Percentiles rank a stretch among this genome's conserved stretches.
Conservation (phyloP, 2,329 filamentous ascomycete genomes). For the Hypoxylon sp. region DNA sequence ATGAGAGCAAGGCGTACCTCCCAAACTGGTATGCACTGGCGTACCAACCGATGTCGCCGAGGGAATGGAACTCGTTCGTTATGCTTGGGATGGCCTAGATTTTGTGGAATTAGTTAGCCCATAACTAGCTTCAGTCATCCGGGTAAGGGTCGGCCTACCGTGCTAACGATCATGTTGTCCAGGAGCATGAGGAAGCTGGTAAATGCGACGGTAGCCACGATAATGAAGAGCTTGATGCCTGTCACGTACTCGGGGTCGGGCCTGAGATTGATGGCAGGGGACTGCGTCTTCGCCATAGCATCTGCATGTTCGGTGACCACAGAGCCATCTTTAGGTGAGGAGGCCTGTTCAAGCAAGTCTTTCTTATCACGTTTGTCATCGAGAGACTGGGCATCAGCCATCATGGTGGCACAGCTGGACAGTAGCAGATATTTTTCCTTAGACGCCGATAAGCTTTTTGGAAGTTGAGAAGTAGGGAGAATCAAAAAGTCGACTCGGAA, state of each 20-base stretch:
- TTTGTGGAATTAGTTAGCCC: neutral
- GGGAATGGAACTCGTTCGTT: slow-evolving; percentile 58
- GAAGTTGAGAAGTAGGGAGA: no score
- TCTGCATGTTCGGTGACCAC: no score
- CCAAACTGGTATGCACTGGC: slow-evolving; percentile 56
- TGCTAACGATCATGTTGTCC: slow-evolving; percentile 44
- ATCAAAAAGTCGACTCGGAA: no score
- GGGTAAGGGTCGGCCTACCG: slow-evolving; percentile 46
- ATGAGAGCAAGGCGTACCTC: slow-evolving; percentile 16
- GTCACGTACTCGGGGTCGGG: slow-evolving; percentile 28
- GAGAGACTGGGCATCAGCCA: no score
- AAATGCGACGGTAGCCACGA: slow-evolving; percentile 3
- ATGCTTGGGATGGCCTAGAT: slow-evolving; percentile 57
- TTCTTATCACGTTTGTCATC: no score
- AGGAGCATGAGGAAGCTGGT: slow-evolving; percentile 3
- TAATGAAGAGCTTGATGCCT: slow-evolving; percentile 16
- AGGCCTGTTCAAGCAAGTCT: no score
- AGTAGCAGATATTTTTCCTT: no score
- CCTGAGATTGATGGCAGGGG: neutral
- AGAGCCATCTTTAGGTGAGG: no score
- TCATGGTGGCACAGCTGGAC: no score
- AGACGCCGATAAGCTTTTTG: no score
- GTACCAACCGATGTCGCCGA: slow-evolving; percentile 64
- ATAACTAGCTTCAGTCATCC: no score
- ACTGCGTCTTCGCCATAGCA: no score